Percentiles rank a stretch among this genome's conserved stretches.
These are phyloP conservation scores for Parathielavia hyrcaniae DNA, from an alignment of 495 filamentous ascomycete species.

Conservation along the genomic window DNA sequence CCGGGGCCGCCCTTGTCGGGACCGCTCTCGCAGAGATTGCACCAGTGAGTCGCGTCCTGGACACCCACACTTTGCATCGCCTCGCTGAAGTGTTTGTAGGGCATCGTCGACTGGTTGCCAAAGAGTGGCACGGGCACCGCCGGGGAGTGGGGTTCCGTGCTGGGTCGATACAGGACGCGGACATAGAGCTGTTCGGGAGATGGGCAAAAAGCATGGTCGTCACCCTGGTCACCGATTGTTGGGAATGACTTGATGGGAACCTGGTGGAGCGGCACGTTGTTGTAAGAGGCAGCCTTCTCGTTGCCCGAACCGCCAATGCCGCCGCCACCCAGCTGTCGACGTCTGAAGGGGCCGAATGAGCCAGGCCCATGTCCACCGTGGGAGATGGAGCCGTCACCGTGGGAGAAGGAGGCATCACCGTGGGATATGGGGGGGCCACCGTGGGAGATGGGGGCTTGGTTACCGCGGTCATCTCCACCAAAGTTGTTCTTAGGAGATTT, in stretches of 20 bases:
- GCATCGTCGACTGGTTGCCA: background rate
- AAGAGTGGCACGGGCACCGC: slow-evolving; percentile 1
- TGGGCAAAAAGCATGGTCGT: slow-evolving; percentile 17
- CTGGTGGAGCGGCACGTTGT: background rate
- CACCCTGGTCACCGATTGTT: background rate
- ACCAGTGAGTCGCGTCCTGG: background rate
- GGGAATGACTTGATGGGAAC: background rate
- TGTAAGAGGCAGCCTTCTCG: background rate
- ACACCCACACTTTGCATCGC: slow-evolving; percentile 1
- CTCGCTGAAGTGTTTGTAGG: slow-evolving; percentile 10
- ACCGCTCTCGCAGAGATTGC: slow-evolving; percentile 2
- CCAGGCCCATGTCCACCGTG: no score
- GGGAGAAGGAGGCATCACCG: no score
- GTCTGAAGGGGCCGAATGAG: no score
- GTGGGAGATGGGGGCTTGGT: no score
- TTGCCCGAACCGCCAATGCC: background rate
- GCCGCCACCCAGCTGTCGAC: background rate
- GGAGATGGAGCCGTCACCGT: no score
- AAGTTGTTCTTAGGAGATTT: no score
- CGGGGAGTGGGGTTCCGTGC: background rate
- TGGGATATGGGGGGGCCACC: no score
- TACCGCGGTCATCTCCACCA: no score
- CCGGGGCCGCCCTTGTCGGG: background rate
- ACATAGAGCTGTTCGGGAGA: slow-evolving; percentile 30
- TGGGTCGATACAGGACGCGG: slow-evolving; percentile 37